A percentile compares a stretch with the other conserved stretches of the same genome.
These are phyloP conservation scores for Synchytrium microbalum DNA, from an alignment of 371 early-diverging fungal genomes.

Conservation along the genomic window DNA sequence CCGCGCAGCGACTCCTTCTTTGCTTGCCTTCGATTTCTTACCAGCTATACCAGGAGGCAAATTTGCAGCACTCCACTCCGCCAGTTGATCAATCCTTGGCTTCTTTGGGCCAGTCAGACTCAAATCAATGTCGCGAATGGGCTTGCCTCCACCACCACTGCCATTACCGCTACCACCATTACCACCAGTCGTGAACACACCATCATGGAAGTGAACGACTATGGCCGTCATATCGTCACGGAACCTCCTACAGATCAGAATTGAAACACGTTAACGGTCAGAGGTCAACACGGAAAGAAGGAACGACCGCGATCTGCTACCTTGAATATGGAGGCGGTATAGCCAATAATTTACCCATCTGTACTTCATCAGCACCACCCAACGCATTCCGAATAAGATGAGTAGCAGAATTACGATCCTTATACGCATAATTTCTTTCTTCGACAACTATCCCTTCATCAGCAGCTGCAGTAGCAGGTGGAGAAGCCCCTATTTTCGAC, in stretches of 20 bases:
- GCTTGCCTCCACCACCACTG: not conserved
- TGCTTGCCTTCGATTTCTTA: not conserved
- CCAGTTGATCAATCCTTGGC: not conserved
- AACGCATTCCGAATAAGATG: conserved; percentile 76
- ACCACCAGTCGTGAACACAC: not conserved
- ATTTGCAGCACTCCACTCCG: not conserved
- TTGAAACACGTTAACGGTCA: too few species aligned
- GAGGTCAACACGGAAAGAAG: too few species aligned
- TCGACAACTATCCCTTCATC: conserved; percentile 12
- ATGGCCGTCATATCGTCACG: conserved; percentile 93
- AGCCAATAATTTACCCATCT: conserved; percentile 31
- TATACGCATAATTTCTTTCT: conserved; percentile 9
- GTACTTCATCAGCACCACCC: conserved; percentile 39
- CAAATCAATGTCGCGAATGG: not conserved
- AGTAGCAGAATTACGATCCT: conserved; percentile 75
- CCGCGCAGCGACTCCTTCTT: too few species aligned
- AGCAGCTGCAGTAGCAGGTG: conserved; percentile 7
- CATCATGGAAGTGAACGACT: conserved; percentile 59
- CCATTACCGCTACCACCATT: not conserved
- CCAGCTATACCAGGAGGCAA: not conserved
- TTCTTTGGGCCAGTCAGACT: conserved; percentile 1
- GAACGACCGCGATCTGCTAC: too few species aligned
- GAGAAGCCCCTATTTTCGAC: conserved; percentile 14
- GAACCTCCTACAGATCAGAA: too few species aligned
- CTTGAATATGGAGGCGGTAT: conserved; percentile 51